Evolutionary conservation across 176 grass and related monocot species (phyloP), one percentile per base, ranked within the genome.

Genomic region (Eremochloa ophiuroides): DNA sequence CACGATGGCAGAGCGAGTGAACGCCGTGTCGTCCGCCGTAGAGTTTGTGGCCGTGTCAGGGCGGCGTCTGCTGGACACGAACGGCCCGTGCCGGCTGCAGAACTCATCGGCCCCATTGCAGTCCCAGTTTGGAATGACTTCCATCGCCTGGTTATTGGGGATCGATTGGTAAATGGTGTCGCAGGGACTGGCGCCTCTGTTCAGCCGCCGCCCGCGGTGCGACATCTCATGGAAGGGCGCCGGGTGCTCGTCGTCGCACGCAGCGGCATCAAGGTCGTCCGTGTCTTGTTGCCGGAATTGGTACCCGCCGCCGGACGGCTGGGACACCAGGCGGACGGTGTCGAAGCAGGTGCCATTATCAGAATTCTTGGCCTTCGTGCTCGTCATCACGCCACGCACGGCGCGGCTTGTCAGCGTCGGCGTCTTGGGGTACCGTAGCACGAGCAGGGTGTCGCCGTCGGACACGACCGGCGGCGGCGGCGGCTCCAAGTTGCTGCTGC

Each of bases 401-500:
- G 50, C 50, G 6, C 7, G 50, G 9, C 2, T 0, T 53, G 50
- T 53, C 20, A 53, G 50, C 1, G 18, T 53, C 0, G 50, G 50
- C 50, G 50, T 53, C 50, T 53, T 53, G 18, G 50, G 50, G 18
- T 53, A 53, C 50, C 50, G 50, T 22, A 53, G 50, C 18, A 53
- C 50, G 7, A 53, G 50, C 50, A 53, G 50, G 7, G 22, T 53
- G 50, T 53, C 22, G 50, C 20, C 58, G 80, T 83, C 85, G 18
- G 43, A 30, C 18, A 5, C 1, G 22, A 51, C 29, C n/a, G n/a
- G n/a, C n/a, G n/a, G n/a, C n/a, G n/a, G n/a, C 13, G 75, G 86
- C 23, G 63, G 85, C 78, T 89, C 82, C 68, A 86, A 75, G 34
- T 69, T 28, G 62, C 78, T 78, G 66, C 42, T 7, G 3, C 0